These are phyloP conservation scores for Balamuthia mandrillaris DNA, from an alignment of 208 protist species.

Conservation along the genomic window DNA sequence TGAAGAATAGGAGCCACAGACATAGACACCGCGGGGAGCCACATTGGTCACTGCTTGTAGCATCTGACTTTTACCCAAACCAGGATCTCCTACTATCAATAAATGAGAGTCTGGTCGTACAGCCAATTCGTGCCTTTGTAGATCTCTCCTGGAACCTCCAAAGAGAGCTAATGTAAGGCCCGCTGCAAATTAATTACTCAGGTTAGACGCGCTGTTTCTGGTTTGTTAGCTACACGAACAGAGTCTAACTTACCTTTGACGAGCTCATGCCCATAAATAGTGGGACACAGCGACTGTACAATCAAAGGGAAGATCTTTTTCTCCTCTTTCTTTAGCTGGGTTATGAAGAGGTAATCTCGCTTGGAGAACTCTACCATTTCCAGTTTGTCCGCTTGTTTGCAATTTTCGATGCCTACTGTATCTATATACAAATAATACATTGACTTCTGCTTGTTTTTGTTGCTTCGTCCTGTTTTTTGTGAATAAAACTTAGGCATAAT, in stretches of 20 bases:
- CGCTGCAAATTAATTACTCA: constrained; percentile 23
- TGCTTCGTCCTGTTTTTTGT: background rate
- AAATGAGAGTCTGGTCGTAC: constrained; percentile 87
- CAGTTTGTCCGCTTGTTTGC: constrained; percentile 45
- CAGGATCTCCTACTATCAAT: constrained; percentile 89
- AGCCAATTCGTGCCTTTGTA: constrained; percentile 53
- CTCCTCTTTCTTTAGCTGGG: constrained; percentile 70
- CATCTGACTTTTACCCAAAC: constrained; percentile 94
- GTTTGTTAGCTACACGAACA: background rate
- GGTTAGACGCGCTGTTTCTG: background rate
- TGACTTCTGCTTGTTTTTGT: background rate
- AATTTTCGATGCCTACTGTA: constrained; percentile 64
- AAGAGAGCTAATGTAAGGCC: constrained; percentile 82
- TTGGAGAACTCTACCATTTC: constrained; percentile 33
- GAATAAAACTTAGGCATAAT: too few relatives aligned
- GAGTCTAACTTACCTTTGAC: constrained; percentile 60
- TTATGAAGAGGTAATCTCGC: constrained; percentile 65
- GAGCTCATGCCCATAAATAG: constrained; percentile 87
- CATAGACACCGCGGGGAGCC: constrained; percentile 93
- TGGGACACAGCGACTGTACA: constrained; percentile 84
- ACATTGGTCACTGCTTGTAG: constrained; percentile 85
- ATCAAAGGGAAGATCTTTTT: constrained; percentile 79
- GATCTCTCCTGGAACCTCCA: constrained; percentile 65
- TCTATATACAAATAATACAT: constrained; percentile 72
- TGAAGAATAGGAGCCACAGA: constrained; percentile 96